Base-by-base conservation (phyloP, 1,284 basidiomycete genomes). In the Neotropicomus parvogracilis region DNA sequence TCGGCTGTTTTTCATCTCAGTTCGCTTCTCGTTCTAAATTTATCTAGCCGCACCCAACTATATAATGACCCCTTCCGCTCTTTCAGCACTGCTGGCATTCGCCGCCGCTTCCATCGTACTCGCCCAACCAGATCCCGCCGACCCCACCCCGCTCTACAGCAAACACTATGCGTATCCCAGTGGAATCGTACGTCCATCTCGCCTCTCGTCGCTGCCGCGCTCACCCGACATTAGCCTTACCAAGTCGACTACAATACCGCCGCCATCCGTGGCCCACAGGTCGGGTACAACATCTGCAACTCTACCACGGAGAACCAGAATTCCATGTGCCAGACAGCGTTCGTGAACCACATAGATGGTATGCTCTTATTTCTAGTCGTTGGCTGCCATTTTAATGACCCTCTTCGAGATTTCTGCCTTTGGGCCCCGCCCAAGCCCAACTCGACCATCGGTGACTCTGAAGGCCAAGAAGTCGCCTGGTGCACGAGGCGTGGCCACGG, bases 221-320 rank as follows among this genome's bases (percentile, higher is more conserved):
- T 58, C 4, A 56, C 12, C 1, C 17, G 3, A 43, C 24, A 10
- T 38, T 54, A 83, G 81, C 81, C 81, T 9, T 77, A 80, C 57
- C 69, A 80, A 66, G 79, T 72, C 37, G 78, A 81, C 57, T 70
- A 74, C 21, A 71, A 74, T 58, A 59, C 66, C 9, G 59, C 67
- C 31, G 73, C 75, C 43, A 58, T 74, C 46, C 80, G 83, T 54
- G 83, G 83, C 11, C 59, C 68, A 24, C 83, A 85, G 59, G 59
- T 51, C 17, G 85, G 85, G 7, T 87, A 80, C 73, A 88, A 87
- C 66, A 56, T 68, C 4, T 88, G 86, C 66, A 87, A 88, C 69
- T 75, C 79, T 3, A 85, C 83, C 6, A 88, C 85, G 7, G 70
- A 80, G 65, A 75, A 74, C 56, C 75, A 74, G 47, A 40, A 73